Percentiles rank a stretch among this genome's conserved stretches.
phyloP scores from a whole-genome alignment of 1,284 basidiomycete genomes.

The Schizophyllum commune region DNA sequence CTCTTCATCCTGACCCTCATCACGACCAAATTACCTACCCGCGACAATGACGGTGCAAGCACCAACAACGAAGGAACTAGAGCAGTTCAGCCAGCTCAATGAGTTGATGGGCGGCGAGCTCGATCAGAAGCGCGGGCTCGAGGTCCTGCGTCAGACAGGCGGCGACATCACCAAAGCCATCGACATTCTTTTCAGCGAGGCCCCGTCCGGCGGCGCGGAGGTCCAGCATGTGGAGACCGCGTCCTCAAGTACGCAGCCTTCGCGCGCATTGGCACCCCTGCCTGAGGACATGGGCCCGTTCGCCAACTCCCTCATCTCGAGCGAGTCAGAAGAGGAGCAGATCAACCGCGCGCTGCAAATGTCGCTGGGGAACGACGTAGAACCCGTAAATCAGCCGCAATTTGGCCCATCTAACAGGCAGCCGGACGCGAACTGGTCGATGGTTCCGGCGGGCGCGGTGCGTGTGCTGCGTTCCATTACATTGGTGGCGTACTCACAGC shows the following conservation, averaged over 20 bases:
- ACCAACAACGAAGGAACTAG: constrained; percentile 8
- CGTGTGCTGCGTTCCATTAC: neutral
- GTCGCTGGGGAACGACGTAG: constrained; percentile 7
- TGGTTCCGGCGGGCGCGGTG: constrained; percentile 5
- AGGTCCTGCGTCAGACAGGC: constrained; percentile 6
- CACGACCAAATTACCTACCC: neutral
- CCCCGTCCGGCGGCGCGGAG: constrained; percentile 1
- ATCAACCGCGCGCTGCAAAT: constrained; percentile 3
- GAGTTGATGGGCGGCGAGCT: constrained; percentile 20
- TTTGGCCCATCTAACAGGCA: constrained; percentile 11
- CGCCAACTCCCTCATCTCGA: neutral
- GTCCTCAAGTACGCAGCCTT: constrained; percentile 1
- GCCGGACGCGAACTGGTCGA: constrained; percentile 12
- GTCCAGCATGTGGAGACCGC: neutral
- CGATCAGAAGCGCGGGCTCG: constrained; percentile 7
- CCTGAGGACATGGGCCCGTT: neutral
- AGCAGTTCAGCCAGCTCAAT: constrained; percentile 11
- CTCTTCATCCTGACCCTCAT: neutral
- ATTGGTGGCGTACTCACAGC: neutral
- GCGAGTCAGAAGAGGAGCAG: neutral
- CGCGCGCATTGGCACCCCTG: constrained; percentile 1
- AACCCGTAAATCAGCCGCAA: neutral
- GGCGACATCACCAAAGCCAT: constrained; percentile 8
- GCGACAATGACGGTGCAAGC: constrained; percentile 10
- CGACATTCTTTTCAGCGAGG: constrained; percentile 2